A percentile compares a stretch with the other conserved stretches of the same genome.
phyloP scores from a whole-genome alignment of 176 grass and related monocot species.

The Oropetium thomaeum region DNA sequence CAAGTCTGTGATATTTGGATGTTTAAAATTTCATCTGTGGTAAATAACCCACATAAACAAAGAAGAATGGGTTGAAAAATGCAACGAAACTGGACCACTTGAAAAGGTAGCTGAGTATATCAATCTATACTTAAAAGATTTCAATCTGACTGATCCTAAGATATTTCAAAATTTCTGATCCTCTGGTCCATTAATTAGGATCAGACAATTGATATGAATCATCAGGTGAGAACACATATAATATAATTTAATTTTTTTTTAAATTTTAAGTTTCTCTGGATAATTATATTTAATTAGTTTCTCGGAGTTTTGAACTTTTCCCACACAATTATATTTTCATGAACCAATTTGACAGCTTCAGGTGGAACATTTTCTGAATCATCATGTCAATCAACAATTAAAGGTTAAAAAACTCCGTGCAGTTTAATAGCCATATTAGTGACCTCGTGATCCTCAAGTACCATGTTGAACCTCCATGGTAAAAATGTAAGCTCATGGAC shows the following conservation, averaged over 20 bases:
- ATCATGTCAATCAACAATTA: not conserved
- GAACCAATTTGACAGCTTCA: not conserved
- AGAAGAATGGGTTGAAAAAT: no score
- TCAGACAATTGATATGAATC: no score
- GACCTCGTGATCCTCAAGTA: not conserved
- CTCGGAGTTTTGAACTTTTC: not conserved
- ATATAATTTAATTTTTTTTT: not conserved
- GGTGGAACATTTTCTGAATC: not conserved
- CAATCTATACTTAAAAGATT: not conserved
- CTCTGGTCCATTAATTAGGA: no score
- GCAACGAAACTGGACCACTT: not conserved
- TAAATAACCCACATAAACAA: not conserved
- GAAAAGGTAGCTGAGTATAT: conserved; percentile 1
- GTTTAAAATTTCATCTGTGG: not conserved
- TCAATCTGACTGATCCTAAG: conserved; percentile 17
- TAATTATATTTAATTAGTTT: not conserved
- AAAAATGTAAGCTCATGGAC: conserved; percentile 1
- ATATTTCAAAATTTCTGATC: no score
- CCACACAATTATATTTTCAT: not conserved
- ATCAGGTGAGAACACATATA: not conserved
- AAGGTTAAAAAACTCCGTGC: not conserved
- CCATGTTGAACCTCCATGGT: not conserved
- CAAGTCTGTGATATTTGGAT: conserved; percentile 10
- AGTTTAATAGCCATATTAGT: not conserved
- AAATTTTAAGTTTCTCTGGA: not conserved